phyloP scores from a whole-genome alignment of 73 alveolate species.

The Diophrys sp. region DNA sequence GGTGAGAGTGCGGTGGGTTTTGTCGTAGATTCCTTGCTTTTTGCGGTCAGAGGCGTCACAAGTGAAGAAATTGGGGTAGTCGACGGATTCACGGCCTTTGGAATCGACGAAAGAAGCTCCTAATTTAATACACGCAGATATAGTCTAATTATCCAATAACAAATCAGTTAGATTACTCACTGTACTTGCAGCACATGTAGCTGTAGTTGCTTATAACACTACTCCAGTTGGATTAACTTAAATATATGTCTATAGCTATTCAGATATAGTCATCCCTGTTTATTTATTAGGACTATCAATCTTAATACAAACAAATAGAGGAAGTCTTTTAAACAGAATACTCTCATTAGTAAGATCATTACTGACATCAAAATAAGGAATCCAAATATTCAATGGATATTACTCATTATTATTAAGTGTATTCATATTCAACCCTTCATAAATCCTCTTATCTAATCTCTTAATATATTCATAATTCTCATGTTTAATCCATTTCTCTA shows the following conservation, averaged over 20 bases:
- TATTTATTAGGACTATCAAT: slow-evolving; percentile 25
- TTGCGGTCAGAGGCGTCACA: slow-evolving; percentile 22
- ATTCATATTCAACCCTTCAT: slow-evolving; percentile 51
- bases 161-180: background rate
- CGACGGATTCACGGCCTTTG: slow-evolving; percentile 47
- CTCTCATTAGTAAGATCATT: slow-evolving; percentile 58
- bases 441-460: slow-evolving; percentile 33
- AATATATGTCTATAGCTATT: slow-evolving; percentile 12
- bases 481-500: slow-evolving; percentile 46
- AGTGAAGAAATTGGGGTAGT: slow-evolving; percentile 28
- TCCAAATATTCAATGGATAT: slow-evolving; percentile 39
- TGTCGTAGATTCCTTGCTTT: slow-evolving; percentile 4
- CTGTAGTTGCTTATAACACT: background rate
- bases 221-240: background rate
- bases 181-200: background rate
- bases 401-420: slow-evolving; percentile 4
- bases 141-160: background rate
- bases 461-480: slow-evolving; percentile 38
- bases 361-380: slow-evolving; percentile 36
- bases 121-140: slow-evolving; percentile 33
- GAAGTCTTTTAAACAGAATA: slow-evolving; percentile 47
- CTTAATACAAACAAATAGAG: slow-evolving; percentile 29
- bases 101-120: slow-evolving; percentile 61
- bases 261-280: slow-evolving; percentile 30
- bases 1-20: slow-evolving; percentile 7